A percentile compares a stretch with the other conserved stretches of the same genome.
phyloP scores from a whole-genome alignment of 116 monocot genomes.

The Trichopus zeylanicus region DNA sequence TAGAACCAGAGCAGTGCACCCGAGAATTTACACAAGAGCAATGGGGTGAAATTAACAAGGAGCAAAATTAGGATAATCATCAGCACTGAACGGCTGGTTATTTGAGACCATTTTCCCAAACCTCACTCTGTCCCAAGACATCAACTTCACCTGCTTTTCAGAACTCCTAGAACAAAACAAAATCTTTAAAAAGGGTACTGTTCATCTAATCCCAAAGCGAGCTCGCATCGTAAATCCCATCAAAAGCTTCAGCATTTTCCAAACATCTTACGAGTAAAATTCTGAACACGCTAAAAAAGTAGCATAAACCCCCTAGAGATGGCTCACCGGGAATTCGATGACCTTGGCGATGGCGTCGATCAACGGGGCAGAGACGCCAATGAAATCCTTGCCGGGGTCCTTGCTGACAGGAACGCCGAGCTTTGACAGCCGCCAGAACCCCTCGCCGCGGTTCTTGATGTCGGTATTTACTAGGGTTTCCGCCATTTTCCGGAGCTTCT shows the following conservation, averaged over 20 bases:
- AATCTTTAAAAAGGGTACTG: too few species aligned
- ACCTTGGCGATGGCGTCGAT: constrained; percentile 83
- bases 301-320: not conserved
- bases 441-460: constrained; percentile 47
- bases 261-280: too few species aligned
- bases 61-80: not conserved
- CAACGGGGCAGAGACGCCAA: constrained; percentile 58
- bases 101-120: not conserved
- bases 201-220: too few species aligned
- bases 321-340: constrained; percentile 73
- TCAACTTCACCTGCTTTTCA: not conserved
- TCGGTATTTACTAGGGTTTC: constrained; percentile 37
- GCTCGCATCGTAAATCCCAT: too few species aligned
- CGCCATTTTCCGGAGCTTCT: constrained; percentile 50
- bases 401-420: constrained; percentile 67
- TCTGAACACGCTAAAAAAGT: too few species aligned
- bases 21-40: not conserved
- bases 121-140: not conserved
- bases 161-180: not conserved
- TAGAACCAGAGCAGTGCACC: not conserved
- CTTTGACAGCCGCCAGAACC: constrained; percentile 93
- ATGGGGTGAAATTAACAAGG: not conserved
- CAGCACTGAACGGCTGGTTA: not conserved
- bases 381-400: constrained; percentile 89
- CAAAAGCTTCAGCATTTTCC: too few species aligned